Percentiles rank a stretch among this genome's conserved stretches.
Conservation (phyloP, 495 filamentous ascomycete species). For the Penicillium fimorum region DNA sequence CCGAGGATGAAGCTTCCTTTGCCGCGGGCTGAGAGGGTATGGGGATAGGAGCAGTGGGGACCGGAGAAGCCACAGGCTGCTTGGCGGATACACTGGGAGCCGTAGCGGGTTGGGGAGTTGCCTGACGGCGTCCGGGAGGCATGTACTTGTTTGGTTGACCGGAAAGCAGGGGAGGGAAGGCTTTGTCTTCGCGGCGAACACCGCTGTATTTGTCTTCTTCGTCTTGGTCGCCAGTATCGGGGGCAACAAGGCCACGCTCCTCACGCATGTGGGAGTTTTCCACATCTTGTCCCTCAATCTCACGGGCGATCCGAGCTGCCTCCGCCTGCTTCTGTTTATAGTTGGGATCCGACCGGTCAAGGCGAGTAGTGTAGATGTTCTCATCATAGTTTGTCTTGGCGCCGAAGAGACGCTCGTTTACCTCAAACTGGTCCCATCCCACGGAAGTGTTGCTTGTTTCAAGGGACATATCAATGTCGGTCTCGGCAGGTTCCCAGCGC, state of each 20-base stretch:
- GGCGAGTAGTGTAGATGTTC: constrained; percentile 86
- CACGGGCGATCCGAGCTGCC: constrained; percentile 80
- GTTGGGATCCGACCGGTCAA: constrained; percentile 76
- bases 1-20: constrained; percentile 37
- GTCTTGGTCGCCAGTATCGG: constrained; percentile 73
- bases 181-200: constrained; percentile 68
- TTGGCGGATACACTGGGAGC: constrained; percentile 72
- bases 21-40: constrained; percentile 22
- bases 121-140: constrained; percentile 79
- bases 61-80: constrained; percentile 19
- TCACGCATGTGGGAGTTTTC: constrained; percentile 81
- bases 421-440: constrained; percentile 93
- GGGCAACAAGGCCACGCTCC: constrained; percentile 71
- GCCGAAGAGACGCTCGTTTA: constrained; percentile 84
- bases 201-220: constrained; percentile 95
- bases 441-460: constrained; percentile 51
- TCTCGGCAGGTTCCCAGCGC: constrained; percentile 75
- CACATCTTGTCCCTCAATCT: constrained; percentile 73
- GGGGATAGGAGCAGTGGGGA: constrained; percentile 6
- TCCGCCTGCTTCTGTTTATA: constrained; percentile 74
- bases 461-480: constrained; percentile 63
- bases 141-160: constrained; percentile 77
- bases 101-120: constrained; percentile 63
- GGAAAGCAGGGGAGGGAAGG: constrained; percentile 65
- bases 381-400: constrained; percentile 87